These are phyloP conservation scores for Fusarium miscanthi DNA, from an alignment of 2,329 filamentous ascomycete species.

Conservation along the genomic window DNA sequence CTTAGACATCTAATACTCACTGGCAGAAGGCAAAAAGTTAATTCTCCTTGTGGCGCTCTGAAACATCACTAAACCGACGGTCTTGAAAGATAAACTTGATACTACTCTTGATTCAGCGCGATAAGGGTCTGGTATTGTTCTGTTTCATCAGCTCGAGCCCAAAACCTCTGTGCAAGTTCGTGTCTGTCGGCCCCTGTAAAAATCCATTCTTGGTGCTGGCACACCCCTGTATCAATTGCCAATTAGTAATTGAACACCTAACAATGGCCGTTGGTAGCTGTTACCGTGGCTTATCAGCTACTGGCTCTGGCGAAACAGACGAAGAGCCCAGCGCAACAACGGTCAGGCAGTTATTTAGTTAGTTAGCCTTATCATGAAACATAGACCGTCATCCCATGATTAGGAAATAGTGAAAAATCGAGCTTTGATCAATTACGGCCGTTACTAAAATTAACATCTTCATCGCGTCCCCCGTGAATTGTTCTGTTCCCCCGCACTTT, in stretches of 20 bases:
- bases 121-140: too few relatives aligned
- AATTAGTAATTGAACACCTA: background rate
- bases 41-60: accelerated
- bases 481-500: background rate
- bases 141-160: background rate
- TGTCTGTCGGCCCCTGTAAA: accelerated
- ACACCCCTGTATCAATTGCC: background rate
- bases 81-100: background rate
- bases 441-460: background rate
- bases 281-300: background rate
- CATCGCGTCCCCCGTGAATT: background rate
- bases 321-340: too few relatives aligned
- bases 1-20: background rate
- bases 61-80: too few relatives aligned
- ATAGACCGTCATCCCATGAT: background rate
- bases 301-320: background rate
- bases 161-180: accelerated
- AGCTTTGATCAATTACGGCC: too few relatives aligned
- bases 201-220: background rate
- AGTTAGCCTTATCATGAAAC: background rate
- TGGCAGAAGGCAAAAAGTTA: accelerated
- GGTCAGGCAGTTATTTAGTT: background rate
- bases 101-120: accelerated
- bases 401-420: too few relatives aligned
- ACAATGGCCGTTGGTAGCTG: background rate